Percentiles rank a stretch among this genome's conserved stretches.
These are phyloP conservation scores for Leccinum truebloodii DNA, from an alignment of 768 basidiomycete genomes.

Conservation along the genomic window DNA sequence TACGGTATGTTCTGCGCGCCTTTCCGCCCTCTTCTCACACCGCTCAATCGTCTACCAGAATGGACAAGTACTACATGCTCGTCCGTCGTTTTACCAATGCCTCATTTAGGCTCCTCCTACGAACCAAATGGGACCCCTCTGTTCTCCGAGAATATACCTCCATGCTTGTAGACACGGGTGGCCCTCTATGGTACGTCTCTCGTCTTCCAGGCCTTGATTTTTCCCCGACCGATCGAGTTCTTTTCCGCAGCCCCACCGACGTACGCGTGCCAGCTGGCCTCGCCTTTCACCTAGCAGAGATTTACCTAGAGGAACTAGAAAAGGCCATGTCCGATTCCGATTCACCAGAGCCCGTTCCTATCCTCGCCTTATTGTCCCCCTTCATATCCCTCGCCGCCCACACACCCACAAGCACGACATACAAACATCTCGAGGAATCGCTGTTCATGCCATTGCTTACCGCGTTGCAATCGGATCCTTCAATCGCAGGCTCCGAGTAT, in stretches of 20 bases:
- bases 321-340: conserved; percentile 46
- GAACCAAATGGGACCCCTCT: conserved; percentile 63
- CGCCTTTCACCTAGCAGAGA: conserved; percentile 83
- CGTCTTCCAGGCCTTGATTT: neutral
- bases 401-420: conserved; percentile 63
- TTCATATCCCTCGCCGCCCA: conserved; percentile 73
- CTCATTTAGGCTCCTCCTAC: conserved; percentile 76
- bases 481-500: conserved; percentile 41
- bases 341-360: conserved; percentile 43
- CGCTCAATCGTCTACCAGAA: conserved; percentile 44
- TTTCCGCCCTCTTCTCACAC: neutral
- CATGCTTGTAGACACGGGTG: conserved; percentile 66
- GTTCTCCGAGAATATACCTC: conserved; percentile 62
- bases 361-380: conserved; percentile 60
- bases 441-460: conserved; percentile 70
- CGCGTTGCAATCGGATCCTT: conserved; percentile 48
- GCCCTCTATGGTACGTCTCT: conserved; percentile 74
- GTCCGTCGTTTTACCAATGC: conserved; percentile 87
- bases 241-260: conserved; percentile 58
- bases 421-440: conserved; percentile 69
- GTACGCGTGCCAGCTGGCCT: conserved; percentile 74
- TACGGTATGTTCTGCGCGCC: conserved; percentile 57
- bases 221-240: conserved; percentile 6
- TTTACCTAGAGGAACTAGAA: conserved; percentile 89
- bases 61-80: conserved; percentile 98